These are phyloP conservation scores for Penicillium sp. DNA, from an alignment of 2,329 filamentous ascomycete species.

Conservation along the genomic window DNA sequence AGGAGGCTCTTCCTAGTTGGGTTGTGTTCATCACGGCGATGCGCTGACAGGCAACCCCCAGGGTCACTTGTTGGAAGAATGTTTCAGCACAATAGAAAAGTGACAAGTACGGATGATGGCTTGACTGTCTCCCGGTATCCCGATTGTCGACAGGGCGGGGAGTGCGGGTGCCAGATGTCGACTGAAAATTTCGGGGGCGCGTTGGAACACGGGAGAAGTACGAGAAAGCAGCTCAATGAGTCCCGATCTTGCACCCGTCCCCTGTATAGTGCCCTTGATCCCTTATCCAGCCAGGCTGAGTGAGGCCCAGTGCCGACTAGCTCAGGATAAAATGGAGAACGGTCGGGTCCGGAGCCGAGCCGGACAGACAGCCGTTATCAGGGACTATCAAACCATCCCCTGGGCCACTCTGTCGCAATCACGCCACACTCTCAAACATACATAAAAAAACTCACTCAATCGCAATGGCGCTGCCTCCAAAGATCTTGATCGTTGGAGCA, in stretches of 20 bases:
- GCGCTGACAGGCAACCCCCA: background rate
- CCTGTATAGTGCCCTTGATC: background rate
- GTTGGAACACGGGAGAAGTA: background rate
- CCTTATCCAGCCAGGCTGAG: background rate
- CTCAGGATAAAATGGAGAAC: background rate
- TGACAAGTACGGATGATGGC: background rate
- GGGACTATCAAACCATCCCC: conserved; percentile 3
- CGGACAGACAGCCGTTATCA: conserved; percentile 13
- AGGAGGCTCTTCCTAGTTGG: conserved; percentile 20
- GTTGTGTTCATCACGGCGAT: conserved; percentile 27
- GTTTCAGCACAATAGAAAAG: background rate
- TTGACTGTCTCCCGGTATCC: background rate
- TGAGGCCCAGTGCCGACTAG: background rate
- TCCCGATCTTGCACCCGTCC: too few relatives aligned
- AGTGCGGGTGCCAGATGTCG: background rate
- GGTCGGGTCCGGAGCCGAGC: background rate
- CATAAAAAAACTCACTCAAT: background rate
- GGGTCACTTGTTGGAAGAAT: background rate
- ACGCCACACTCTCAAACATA: background rate
- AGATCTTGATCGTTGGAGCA: conserved; percentile 43
- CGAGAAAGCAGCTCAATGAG: background rate
- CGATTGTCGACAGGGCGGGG: background rate
- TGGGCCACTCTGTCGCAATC: background rate
- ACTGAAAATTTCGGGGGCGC: conserved; percentile 1
- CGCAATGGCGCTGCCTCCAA: conserved; percentile 33